Evolutionary conservation across 345 rosid genomes (phyloP).

Genomic region (Linum lewisii): DNA sequence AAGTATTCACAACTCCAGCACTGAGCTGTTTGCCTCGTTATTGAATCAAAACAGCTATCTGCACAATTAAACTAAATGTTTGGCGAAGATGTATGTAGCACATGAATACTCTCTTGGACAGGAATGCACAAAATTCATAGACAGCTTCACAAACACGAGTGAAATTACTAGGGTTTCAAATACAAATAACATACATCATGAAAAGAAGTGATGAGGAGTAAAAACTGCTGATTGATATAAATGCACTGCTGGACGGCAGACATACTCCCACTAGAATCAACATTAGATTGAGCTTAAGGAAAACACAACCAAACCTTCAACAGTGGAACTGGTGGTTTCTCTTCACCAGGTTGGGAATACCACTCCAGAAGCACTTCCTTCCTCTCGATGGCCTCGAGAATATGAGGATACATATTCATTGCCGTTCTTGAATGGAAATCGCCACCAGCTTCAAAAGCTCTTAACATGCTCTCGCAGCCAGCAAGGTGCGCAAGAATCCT

Average conservation of each 20-base stretch:
- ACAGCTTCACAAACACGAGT: too few species aligned
- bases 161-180: background rate
- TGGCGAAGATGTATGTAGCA: background rate
- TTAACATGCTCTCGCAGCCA: conserved; percentile 86
- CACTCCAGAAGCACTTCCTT: conserved; percentile 82
- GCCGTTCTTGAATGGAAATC: conserved; percentile 99
- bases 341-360: conserved; percentile 87
- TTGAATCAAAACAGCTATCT: background rate
- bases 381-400: conserved; percentile 66
- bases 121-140: background rate
- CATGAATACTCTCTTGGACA: background rate
- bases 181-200: background rate
- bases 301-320: conserved; percentile 48
- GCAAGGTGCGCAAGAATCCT: conserved; percentile 96
- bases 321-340: conserved; percentile 86
- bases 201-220: background rate
- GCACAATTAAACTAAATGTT: background rate
- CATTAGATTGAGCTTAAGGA: background rate
- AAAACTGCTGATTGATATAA: background rate
- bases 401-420: conserved; percentile 92
- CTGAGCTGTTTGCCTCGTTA: background rate
- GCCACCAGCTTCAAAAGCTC: conserved; percentile 95
- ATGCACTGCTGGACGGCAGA: background rate
- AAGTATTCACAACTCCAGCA: background rate
- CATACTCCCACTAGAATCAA: background rate